Conservation (phyloP, 2,329 filamentous ascomycete species). For the Fusarium sp. region DNA sequence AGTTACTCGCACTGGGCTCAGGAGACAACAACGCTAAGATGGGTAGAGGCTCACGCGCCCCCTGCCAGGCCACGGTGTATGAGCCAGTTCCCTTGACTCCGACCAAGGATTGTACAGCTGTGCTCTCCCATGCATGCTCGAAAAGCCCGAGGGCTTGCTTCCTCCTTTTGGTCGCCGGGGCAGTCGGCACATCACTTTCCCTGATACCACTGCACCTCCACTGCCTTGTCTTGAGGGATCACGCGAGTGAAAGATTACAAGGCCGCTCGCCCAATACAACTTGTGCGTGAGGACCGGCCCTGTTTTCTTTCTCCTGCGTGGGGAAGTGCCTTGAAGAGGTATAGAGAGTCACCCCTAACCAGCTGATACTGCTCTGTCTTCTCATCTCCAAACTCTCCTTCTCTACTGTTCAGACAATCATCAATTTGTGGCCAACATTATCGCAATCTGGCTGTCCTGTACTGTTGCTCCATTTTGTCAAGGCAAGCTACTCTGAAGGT, state of each 20-base stretch:
- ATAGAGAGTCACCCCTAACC: background rate
- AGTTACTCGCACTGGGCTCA: background rate
- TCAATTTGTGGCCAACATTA: background rate
- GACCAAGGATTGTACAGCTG: background rate
- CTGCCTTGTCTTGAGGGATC: background rate
- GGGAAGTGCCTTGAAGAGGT: background rate
- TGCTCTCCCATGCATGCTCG: background rate
- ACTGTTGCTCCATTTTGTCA: background rate
- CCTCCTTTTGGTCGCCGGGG: background rate
- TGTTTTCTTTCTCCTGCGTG: no score
- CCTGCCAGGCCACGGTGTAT: background rate
- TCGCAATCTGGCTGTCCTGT: background rate
- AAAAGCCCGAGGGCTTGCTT: background rate
- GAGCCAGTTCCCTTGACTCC: background rate
- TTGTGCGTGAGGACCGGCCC: no score
- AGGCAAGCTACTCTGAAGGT: background rate
- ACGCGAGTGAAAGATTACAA: no score
- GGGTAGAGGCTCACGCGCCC: background rate
- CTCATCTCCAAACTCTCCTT: background rate
- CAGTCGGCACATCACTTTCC: background rate
- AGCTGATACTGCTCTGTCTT: background rate
- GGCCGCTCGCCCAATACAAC: no score
- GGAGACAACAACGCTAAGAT: background rate
- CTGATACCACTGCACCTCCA: background rate
- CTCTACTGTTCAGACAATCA: background rate